Percentiles rank a stretch among this genome's conserved stretches.
phyloP scores from a whole-genome alignment of 352 stramenopile genomes.

The Phytophthora aleatoria region DNA sequence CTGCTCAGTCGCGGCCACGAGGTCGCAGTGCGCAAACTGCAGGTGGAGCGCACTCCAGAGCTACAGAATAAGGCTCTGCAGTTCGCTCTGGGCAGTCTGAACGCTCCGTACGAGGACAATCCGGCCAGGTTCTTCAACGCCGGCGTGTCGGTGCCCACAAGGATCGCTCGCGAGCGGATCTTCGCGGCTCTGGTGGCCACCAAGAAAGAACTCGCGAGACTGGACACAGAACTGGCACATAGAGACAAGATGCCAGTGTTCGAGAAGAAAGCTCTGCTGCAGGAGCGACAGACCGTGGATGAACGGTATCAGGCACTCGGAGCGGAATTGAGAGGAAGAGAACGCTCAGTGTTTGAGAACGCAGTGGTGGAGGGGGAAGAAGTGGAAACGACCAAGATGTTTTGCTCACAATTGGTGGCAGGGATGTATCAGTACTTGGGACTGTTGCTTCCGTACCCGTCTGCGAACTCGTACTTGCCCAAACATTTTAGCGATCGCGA shows the following conservation, averaged over 20 bases:
- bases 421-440: conserved; percentile 82
- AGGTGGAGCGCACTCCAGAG: conserved; percentile 64
- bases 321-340: conserved; percentile 56
- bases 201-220: conserved; percentile 66
- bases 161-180: conserved; percentile 72
- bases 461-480: conserved; percentile 85
- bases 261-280: conserved; percentile 70
- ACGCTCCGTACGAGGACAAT: conserved; percentile 84
- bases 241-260: conserved; percentile 75
- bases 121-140: conserved; percentile 79
- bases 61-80: conserved; percentile 60
- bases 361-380: conserved; percentile 46
- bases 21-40: conserved; percentile 73
- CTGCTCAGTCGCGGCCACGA: conserved; percentile 72
- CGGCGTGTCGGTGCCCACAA: conserved; percentile 66
- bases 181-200: conserved; percentile 68
- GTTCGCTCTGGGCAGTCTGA: conserved; percentile 64
- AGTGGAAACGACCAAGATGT: conserved; percentile 63
- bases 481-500: conserved; percentile 80
- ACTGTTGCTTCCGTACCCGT: conserved; percentile 79
- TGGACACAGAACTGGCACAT: conserved; percentile 71
- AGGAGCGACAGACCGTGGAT: conserved; percentile 52
- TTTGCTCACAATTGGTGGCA: conserved; percentile 85
- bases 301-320: conserved; percentile 65
- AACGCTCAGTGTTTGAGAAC: conserved; percentile 87